Evolutionary conservation across 2,329 filamentous ascomycete species (phyloP).

Genomic region (Colletotrichum abscissum): DNA sequence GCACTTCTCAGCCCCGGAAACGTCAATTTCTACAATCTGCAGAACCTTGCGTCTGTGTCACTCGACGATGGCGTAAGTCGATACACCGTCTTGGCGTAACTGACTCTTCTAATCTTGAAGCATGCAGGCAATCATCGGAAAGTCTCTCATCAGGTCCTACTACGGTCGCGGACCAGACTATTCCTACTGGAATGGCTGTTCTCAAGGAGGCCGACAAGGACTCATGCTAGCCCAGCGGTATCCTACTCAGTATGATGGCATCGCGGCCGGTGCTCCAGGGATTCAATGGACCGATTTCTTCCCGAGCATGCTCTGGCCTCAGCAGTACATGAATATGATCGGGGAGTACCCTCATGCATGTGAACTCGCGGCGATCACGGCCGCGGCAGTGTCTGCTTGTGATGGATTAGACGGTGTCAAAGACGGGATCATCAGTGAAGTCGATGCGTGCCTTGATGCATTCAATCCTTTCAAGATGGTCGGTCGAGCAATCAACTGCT

Average conservation of each 20-base stretch:
- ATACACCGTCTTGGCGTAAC: accelerated
- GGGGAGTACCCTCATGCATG: slow-evolving; percentile 19
- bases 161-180: slow-evolving; percentile 57
- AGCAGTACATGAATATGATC: slow-evolving; percentile 16
- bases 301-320: slow-evolving; percentile 25
- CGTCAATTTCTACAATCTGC: slow-evolving; percentile 39
- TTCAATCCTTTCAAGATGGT: slow-evolving; percentile 18
- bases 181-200: slow-evolving; percentile 64
- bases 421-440: slow-evolving; percentile 57
- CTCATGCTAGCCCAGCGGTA: slow-evolving; percentile 62
- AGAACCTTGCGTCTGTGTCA: slow-evolving; percentile 50
- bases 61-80: slow-evolving; percentile 44
- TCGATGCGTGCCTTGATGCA: slow-evolving; percentile 11
- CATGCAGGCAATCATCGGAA: slow-evolving; percentile 53
- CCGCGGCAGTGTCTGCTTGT: slow-evolving; percentile 56
- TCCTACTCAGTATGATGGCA: slow-evolving; percentile 65
- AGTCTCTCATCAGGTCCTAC: slow-evolving; percentile 57
- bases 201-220: slow-evolving; percentile 67
- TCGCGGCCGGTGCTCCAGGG: slow-evolving; percentile 59
- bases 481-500: slow-evolving; percentile 3
- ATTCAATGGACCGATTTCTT: slow-evolving; percentile 40
- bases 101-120: no score
- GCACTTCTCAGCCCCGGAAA: slow-evolving; percentile 34
- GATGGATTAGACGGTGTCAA: slow-evolving; percentile 58
- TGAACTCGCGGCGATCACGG: slow-evolving; percentile 46